These are phyloP conservation scores for Talaromyces piceae DNA, from an alignment of 2,329 filamentous ascomycete species.

Conservation along the genomic window DNA sequence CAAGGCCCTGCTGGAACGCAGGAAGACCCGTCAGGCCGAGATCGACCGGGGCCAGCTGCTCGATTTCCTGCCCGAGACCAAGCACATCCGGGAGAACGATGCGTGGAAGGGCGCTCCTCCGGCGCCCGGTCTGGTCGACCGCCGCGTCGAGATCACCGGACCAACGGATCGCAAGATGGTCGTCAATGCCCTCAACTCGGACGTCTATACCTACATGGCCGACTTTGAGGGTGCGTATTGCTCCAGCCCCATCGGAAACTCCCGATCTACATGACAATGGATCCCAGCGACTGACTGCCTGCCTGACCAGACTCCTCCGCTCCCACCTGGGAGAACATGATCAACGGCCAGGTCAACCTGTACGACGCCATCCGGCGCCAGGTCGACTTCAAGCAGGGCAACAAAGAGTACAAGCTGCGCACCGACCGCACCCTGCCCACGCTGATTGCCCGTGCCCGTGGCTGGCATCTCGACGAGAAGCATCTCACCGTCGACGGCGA, in stretches of 20 bases:
- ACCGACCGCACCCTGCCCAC: conserved; percentile 82
- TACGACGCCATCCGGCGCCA: conserved; percentile 92
- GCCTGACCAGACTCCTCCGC: conserved; percentile 69
- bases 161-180: conserved; percentile 99
- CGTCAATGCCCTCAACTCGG: conserved; percentile 88
- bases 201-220: conserved; percentile 99
- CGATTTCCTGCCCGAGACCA: conserved; percentile 94
- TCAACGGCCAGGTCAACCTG: conserved; percentile 95
- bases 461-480: conserved; percentile 98
- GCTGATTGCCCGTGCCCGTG: conserved; percentile 86
- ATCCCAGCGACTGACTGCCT: background rate
- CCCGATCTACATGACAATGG: too few relatives aligned
- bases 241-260: too few relatives aligned
- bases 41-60: conserved; percentile 82
- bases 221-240: conserved; percentile 92
- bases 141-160: conserved; percentile 93
- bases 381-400: conserved; percentile 91
- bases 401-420: conserved; percentile 95
- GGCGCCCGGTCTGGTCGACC: conserved; percentile 85
- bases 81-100: conserved; percentile 86
- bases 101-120: conserved; percentile 90
- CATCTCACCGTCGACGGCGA: conserved; percentile 94
- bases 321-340: conserved; percentile 98
- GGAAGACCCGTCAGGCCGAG: conserved; percentile 80
- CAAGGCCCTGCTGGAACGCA: conserved; percentile 81